Evolutionary conservation across 1,284 basidiomycete genomes (phyloP), one percentile per base, ranked within the genome.

Genomic region (Coriolopsis trogii): DNA sequence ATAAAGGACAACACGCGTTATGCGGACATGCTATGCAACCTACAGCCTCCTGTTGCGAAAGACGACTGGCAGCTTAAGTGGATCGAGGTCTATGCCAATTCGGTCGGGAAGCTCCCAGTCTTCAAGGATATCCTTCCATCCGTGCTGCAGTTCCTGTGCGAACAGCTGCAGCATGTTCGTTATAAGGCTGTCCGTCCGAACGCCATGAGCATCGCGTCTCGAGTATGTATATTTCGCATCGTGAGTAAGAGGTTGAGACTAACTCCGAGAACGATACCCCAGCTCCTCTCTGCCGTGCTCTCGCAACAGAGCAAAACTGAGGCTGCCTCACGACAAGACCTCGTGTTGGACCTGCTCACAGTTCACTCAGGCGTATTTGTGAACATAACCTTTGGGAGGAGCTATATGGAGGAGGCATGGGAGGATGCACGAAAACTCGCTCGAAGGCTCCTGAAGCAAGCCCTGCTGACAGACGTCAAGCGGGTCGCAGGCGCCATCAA

Each of bases 1-100:
- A 80, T 95, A 63, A 91, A 88, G 67, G 85, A 90, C 62, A 95
- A 93, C 63, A 65, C 78, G 1, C 77, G 80, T 1, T 91, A 85
- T 62, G 67, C 75, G 31, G 67, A 75, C 16, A 65, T 84, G 21
- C 63, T 92, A 6, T 51, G 53, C 43, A 72, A 76, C 41, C 72
- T 70, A 3, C 42, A 53, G 15, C 34, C 48, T 0, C 55, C 47
- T 8, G 45, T 50, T 5, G 50, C 59, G 16, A 58, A 60, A 28
- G 62, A 62, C 16, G 57, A 54, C n/a, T 67, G 66, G 67, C 52
- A 59, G 12, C 51, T 69, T 10, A 58, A 49, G 25, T 67, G 67
- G 64, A 51, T 66, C 10, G 61, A 67, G 34, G 45, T 59, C 7
- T 86, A 79, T 61, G 64, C 91, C 36, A 71, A 73, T 53, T 80